These are phyloP conservation scores for Fusarium lyarnte DNA, from an alignment of 2,329 filamentous ascomycete species.

Conservation along the genomic window DNA sequence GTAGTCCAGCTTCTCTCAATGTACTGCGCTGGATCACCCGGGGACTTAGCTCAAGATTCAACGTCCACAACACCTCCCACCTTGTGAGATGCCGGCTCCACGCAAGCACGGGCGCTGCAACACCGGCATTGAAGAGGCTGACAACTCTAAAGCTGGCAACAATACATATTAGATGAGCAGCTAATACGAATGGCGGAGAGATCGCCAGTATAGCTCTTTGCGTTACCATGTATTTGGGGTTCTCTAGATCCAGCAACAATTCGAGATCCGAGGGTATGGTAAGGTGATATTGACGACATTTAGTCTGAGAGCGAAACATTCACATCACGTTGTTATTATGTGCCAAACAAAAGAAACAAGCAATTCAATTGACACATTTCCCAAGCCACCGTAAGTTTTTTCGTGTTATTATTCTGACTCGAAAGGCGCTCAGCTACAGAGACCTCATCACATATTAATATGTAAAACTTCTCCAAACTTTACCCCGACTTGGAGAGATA, in stretches of 20 bases:
- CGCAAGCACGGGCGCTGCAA: conserved; percentile 7
- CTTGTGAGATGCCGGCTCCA: conserved; percentile 24
- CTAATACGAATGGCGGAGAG: background rate
- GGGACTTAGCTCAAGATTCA: background rate
- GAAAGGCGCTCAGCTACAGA: background rate
- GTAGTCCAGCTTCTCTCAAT: background rate
- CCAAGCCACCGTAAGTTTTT: conserved; percentile 17
- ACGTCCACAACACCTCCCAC: conserved; percentile 19
- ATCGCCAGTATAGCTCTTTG: background rate
- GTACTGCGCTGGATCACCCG: conserved; percentile 9
- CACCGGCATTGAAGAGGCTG: background rate
- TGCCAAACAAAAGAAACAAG: conserved; percentile 11
- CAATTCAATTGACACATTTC: conserved; percentile 14
- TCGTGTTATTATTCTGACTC: background rate
- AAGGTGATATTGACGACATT: conserved; percentile 8
- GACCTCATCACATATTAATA: background rate
- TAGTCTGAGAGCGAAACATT: background rate
- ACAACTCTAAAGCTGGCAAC: background rate
- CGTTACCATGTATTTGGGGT: background rate
- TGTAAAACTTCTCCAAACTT: conserved; percentile 24
- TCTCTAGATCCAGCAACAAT: background rate
- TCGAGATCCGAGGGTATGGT: background rate
- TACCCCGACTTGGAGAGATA: conserved; percentile 27
- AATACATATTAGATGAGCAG: background rate
- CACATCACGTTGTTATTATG: background rate